Percentiles rank a stretch among this genome's conserved stretches.
Evolutionary conservation across 768 basidiomycete species (phyloP).

Genomic region (Daedaleopsis sinensis): DNA sequence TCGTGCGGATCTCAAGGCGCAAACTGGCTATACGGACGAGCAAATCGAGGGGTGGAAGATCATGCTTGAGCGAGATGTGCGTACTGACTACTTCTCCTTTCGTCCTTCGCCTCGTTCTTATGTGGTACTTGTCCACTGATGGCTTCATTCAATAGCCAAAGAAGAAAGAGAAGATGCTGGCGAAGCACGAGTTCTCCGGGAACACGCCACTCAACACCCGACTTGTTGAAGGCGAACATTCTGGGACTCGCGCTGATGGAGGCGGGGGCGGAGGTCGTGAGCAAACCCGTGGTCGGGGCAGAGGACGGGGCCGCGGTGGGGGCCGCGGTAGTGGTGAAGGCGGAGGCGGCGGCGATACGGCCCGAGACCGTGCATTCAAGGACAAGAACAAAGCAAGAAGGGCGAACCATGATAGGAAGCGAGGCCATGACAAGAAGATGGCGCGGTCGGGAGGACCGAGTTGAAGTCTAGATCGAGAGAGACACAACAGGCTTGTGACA

Average conservation of each 20-base stretch:
- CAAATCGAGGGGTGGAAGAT: slow-evolving; percentile 93
- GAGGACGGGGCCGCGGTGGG: slow-evolving; percentile 41
- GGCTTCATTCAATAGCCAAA: slow-evolving; percentile 50
- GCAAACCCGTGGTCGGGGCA: slow-evolving; percentile 34
- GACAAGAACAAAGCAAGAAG: slow-evolving; percentile 77
- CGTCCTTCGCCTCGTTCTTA: neutral
- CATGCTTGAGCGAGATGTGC: slow-evolving; percentile 87
- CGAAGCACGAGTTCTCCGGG: slow-evolving; percentile 77
- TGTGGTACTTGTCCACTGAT: neutral
- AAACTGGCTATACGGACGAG: slow-evolving; percentile 80
- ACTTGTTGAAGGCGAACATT: slow-evolving; percentile 3
- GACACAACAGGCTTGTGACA: too few species aligned
- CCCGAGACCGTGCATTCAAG: slow-evolving; percentile 69
- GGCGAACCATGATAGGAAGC: slow-evolving; percentile 74
- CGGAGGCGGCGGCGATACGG: slow-evolving; percentile 42
- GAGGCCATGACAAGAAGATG: slow-evolving; percentile 93
- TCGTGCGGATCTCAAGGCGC: slow-evolving; percentile 63
- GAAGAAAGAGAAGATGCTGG: slow-evolving; percentile 71
- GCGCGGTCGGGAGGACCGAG: slow-evolving; percentile 52
- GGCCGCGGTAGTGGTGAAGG: slow-evolving; percentile 44
- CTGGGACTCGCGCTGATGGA: slow-evolving; percentile 11
- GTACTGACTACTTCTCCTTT: slow-evolving; percentile 30
- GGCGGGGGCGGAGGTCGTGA: slow-evolving; percentile 18
- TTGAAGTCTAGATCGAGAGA: neutral
- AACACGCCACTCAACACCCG: slow-evolving; percentile 42